These are phyloP conservation scores for Starmerella floricola DNA, from an alignment of 805 yeast genomes.

Conservation along the genomic window DNA sequence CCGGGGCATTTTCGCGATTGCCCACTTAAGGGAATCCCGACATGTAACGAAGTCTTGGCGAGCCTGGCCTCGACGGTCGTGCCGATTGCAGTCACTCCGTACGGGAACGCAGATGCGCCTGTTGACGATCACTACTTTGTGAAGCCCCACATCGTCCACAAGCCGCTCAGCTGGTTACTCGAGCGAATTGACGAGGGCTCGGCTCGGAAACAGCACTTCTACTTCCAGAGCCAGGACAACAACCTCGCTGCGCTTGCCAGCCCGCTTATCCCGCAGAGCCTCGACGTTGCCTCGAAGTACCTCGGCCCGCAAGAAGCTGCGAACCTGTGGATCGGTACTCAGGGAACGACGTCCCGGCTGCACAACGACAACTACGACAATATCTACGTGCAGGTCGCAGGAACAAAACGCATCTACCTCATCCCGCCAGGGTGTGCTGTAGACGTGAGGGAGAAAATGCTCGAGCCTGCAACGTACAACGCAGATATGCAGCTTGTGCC, in stretches of 20 bases:
- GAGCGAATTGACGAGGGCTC: conserved; percentile 9
- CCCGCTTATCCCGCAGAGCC: conserved; percentile 12
- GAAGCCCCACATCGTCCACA: conserved; percentile 24
- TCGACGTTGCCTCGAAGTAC: conserved; percentile 18
- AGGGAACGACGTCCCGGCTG: conserved; percentile 26
- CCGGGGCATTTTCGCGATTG: conserved; percentile 13
- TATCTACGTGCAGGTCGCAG: conserved; percentile 29
- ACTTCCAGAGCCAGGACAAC: conserved; percentile 32
- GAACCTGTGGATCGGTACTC: conserved; percentile 32
- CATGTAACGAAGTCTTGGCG: conserved; percentile 3
- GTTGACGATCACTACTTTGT: conserved; percentile 25
- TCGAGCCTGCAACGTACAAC: conserved; percentile 26
- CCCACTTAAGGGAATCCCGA: conserved; percentile 1
- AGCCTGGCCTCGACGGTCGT: conserved; percentile 3
- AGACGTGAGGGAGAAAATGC: conserved; percentile 25
- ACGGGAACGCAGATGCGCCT: conserved; percentile 33
- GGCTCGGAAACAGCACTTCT: conserved; percentile 20
- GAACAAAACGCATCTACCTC: conserved; percentile 28
- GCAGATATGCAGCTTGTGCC: conserved; percentile 17
- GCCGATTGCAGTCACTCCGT: conserved; percentile 28
- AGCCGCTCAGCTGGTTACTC: conserved; percentile 24
- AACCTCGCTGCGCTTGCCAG: conserved; percentile 22
- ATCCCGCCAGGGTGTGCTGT: conserved; percentile 30
- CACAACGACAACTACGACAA: conserved; percentile 32
- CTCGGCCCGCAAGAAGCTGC: conserved; percentile 28